Evolutionary conservation across 768 basidiomycete genomes (phyloP), one percentile per base, ranked within the genome.

Genomic region (Rhodotorula toruloides): DNA sequence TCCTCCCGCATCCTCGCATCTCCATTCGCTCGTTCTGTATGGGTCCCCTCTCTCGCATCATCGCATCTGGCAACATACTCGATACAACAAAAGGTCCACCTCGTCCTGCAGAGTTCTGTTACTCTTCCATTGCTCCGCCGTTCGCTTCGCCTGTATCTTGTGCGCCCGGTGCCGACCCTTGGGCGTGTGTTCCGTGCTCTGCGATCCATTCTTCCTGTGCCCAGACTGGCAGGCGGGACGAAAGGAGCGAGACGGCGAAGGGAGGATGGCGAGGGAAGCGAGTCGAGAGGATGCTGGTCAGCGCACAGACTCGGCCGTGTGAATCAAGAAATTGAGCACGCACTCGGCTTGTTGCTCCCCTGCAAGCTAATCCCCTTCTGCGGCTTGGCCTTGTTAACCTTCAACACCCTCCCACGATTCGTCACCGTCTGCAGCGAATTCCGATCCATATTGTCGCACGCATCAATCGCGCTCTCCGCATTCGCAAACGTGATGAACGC

Each of bases 361-460:
- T 32, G 68, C 34, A 58, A 61, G 48, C 47, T 59, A 29, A 85
- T 81, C 2, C 82, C 83, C 76, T 88, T 91, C 81, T 86, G 84
- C 10, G 90, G 90, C 50, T 88, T 83, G 14, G 93, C 92, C 46
- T 92, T 78, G 76, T 89, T 94, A 54, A 87, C 91, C 79, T 87
- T 89, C 68, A 89, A 78, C 57, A 88, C 86, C 65, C 83, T 84
- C 4, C 66, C 67, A 1, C 52, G 54, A 53, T 72, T 65, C 32
- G 60, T 61, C 42, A 54, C 42, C 27, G 58, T 60, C 2, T 63
- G 66, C 21, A 72, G 37, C 16, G 55, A 46, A 42, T 72, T 72
- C n/a, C 55, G 80, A 78, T 98, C 92, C 90, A 92, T 97, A 79
- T 98, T 98, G 81, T 98, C 94, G 67, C 97, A 94, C 36, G 94